Percentiles rank a stretch among this genome's conserved stretches.
Conservation (phyloP, 2,329 filamentous ascomycete species). For the Trichoderma semiorbis region DNA sequence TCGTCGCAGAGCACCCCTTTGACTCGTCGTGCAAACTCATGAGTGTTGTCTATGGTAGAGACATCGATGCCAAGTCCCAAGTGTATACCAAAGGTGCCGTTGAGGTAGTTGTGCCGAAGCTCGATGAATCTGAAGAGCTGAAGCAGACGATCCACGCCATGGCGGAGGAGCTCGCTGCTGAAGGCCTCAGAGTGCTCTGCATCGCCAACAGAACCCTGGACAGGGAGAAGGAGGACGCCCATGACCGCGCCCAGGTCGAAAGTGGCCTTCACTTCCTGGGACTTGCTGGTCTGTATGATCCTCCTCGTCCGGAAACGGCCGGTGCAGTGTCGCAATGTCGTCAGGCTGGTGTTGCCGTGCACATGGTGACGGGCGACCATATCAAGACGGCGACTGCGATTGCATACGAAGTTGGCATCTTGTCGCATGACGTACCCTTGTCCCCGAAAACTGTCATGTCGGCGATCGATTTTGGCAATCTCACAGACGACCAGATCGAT, state of each 20-base stretch:
- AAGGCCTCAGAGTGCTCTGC: conserved; percentile 67
- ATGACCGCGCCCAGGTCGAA: conserved; percentile 54
- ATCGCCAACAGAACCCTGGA: conserved; percentile 53
- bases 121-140: conserved; percentile 45
- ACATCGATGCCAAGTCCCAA: conserved; percentile 33
- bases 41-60: conserved; percentile 61
- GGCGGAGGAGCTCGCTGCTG: conserved; percentile 55
- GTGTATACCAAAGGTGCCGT: conserved; percentile 59
- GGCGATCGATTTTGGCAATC: conserved; percentile 59
- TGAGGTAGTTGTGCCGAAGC: conserved; percentile 53
- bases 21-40: conserved; percentile 72
- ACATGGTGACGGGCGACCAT: conserved; percentile 69
- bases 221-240: conserved; percentile 33
- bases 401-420: conserved; percentile 61
- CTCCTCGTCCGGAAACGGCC: conserved; percentile 64
- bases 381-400: conserved; percentile 65
- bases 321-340: conserved; percentile 58
- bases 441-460: conserved; percentile 53
- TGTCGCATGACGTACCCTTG: conserved; percentile 38
- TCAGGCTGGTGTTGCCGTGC: conserved; percentile 60
- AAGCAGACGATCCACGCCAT: conserved; percentile 46
- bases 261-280: conserved; percentile 61
- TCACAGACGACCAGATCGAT: conserved; percentile 62
- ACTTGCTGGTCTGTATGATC: conserved; percentile 69
- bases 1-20: conserved; percentile 67